Percentiles rank a stretch among this genome's conserved stretches.
Conservation (phyloP, 306 rosid species). For the Lathyrus oleraceus region DNA sequence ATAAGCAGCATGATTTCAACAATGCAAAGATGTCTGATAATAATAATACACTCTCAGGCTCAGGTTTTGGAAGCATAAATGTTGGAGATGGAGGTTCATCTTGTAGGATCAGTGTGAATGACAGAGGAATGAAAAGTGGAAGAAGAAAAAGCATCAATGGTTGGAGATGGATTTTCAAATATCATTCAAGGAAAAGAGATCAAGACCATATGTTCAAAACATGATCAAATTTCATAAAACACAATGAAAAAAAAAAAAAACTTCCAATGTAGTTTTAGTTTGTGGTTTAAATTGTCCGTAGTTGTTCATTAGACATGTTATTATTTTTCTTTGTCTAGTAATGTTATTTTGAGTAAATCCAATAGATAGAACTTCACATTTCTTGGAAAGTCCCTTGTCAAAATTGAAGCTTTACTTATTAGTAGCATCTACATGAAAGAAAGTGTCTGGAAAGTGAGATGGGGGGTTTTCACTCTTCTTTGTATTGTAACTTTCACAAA, state of each 20-base stretch:
- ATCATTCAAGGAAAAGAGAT: conserved; percentile 70
- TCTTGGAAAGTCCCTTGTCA: conserved; percentile 34
- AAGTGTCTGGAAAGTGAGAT: conserved; percentile 24
- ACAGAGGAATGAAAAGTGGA: conserved; percentile 70
- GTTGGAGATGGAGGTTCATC: conserved; percentile 58
- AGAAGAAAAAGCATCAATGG: conserved; percentile 78
- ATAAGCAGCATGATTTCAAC: conserved; percentile 18
- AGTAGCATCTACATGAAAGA: too few species aligned
- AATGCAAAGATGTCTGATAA: conserved; percentile 19
- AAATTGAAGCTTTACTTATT: too few species aligned
- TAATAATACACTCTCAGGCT: conserved; percentile 40
- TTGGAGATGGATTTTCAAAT: conserved; percentile 90
- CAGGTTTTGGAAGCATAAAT: conserved; percentile 65
- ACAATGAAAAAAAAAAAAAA: background rate
- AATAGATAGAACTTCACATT: conserved; percentile 36
- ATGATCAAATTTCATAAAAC: conserved; percentile 22
- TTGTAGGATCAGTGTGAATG: conserved; percentile 82
- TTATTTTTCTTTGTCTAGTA: conserved; percentile 37
- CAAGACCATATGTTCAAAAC: conserved; percentile 62
- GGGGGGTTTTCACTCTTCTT: conserved; percentile 23
- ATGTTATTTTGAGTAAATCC: conserved; percentile 40
- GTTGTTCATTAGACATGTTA: conserved; percentile 35
- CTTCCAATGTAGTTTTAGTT: conserved; percentile 39
- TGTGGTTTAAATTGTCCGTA: conserved; percentile 37
- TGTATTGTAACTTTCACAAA: conserved; percentile 19